These are phyloP conservation scores for Clavispora carvajalis DNA, from an alignment of 805 yeast genomes.

Conservation along the genomic window DNA sequence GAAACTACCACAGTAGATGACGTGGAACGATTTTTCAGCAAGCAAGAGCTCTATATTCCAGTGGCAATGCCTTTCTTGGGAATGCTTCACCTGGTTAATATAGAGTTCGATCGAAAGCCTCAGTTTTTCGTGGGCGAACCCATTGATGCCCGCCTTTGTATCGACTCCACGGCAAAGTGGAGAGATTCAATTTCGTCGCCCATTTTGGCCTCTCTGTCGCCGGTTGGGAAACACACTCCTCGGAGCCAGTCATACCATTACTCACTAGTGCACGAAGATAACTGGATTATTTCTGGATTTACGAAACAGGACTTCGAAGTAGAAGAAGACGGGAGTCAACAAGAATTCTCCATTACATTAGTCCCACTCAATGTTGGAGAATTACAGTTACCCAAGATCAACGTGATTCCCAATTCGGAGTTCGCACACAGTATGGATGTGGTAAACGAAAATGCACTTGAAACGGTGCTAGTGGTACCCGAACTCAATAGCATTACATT, in stretches of 20 bases:
- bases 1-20: neutral
- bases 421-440: constrained; percentile 46
- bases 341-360: constrained; percentile 39
- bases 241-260: constrained; percentile 20
- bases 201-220: constrained; percentile 12
- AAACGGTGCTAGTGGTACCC: constrained; percentile 66
- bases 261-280: constrained; percentile 52
- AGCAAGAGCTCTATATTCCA: constrained; percentile 35
- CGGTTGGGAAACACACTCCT: neutral
- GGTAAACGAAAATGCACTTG: constrained; percentile 63
- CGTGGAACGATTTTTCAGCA: neutral
- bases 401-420: constrained; percentile 24
- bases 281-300: constrained; percentile 78
- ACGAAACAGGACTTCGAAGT: constrained; percentile 48
- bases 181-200: neutral
- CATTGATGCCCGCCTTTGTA: constrained; percentile 38
- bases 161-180: constrained; percentile 48
- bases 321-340: constrained; percentile 13
- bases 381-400: constrained; percentile 59
- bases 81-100: constrained; percentile 55
- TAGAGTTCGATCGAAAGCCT: constrained; percentile 30
- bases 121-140: constrained; percentile 62
- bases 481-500: constrained; percentile 59
- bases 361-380: constrained; percentile 78
- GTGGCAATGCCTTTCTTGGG: constrained; percentile 62